Percentiles rank a stretch among this genome's conserved stretches.
phyloP scores from a whole-genome alignment of 768 basidiomycete species.

The Panellus pusillus region DNA sequence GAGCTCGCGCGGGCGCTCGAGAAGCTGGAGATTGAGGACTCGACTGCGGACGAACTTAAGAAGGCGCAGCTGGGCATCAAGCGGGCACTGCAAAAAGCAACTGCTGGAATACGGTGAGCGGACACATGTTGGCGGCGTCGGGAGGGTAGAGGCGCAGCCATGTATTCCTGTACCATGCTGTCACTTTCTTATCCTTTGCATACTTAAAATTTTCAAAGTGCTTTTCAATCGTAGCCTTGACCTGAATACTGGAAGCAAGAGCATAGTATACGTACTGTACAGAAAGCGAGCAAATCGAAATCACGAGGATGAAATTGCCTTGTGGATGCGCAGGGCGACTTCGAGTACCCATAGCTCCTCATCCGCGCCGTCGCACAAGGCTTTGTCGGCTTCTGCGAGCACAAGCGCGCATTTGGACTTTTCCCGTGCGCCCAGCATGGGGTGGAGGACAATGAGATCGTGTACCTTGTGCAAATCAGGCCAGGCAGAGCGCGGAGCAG shows the following conservation, averaged over 20 bases:
- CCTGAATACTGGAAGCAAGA: background rate
- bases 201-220: constrained; percentile 11
- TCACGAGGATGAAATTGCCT: constrained; percentile 44
- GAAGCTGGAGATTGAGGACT: constrained; percentile 97
- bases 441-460: constrained; percentile 84
- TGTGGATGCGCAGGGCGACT: constrained; percentile 77
- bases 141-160: constrained; percentile 19
- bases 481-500: constrained; percentile 22
- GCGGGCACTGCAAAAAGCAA: constrained; percentile 97
- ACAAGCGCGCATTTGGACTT: constrained; percentile 80
- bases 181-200: constrained; percentile 22
- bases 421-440: constrained; percentile 73
- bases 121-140: background rate
- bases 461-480: constrained; percentile 64
- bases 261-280: too few species aligned
- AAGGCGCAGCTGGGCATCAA: constrained; percentile 95
- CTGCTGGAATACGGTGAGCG: constrained; percentile 76
- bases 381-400: constrained; percentile 95
- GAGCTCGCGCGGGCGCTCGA: constrained; percentile 98
- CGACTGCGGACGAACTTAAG: constrained; percentile 89
- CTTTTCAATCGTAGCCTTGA: background rate
- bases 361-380: constrained; percentile 92
- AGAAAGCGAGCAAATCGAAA: too few species aligned
- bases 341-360: constrained; percentile 96
- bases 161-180: constrained; percentile 19